Evolutionary conservation across 2,329 filamentous ascomycete species (phyloP).

Genomic region (Sphaerulina populicola): DNA sequence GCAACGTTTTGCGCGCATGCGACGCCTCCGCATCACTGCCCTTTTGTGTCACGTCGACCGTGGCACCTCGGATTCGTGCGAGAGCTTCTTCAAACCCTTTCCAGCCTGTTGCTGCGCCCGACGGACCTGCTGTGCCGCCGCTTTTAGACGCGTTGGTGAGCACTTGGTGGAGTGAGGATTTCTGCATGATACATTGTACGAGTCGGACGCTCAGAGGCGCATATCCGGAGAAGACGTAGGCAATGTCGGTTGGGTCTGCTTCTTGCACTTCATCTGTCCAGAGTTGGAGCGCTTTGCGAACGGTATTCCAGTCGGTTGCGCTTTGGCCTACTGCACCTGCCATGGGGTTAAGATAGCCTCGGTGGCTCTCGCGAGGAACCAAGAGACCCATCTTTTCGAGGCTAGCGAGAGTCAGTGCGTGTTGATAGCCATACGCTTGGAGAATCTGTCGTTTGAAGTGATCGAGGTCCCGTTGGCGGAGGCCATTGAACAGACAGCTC

Average conservation of each 20-base stretch:
- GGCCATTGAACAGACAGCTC: slow-evolving; percentile 78
- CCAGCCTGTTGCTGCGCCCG: slow-evolving; percentile 63
- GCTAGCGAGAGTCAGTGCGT: slow-evolving; percentile 77
- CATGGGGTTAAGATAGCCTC: slow-evolving; percentile 74
- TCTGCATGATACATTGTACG: slow-evolving; percentile 87
- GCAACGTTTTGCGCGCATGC: slow-evolving; percentile 66
- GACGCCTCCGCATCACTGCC: slow-evolving; percentile 89
- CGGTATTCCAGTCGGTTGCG: slow-evolving; percentile 68
- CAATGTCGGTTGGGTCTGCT: slow-evolving; percentile 83
- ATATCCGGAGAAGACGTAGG: slow-evolving; percentile 97
- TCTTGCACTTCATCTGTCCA: slow-evolving; percentile 97
- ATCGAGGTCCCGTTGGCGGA: slow-evolving; percentile 82
- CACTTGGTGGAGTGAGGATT: slow-evolving; percentile 63
- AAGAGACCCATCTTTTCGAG: slow-evolving; percentile 87
- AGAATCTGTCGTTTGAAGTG: slow-evolving; percentile 79
- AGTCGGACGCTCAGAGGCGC: slow-evolving; percentile 85
- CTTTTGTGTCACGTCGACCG: slow-evolving; percentile 85
- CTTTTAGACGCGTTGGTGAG: slow-evolving; percentile 44
- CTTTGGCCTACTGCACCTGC: slow-evolving; percentile 48
- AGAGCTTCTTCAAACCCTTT: slow-evolving; percentile 87
- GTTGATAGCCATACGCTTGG: slow-evolving; percentile 91
- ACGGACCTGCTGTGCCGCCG: slow-evolving; percentile 8
- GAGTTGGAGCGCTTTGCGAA: slow-evolving; percentile 76
- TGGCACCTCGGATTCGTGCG: slow-evolving; percentile 77
- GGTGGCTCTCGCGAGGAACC: slow-evolving; percentile 60